phyloP scores from a whole-genome alignment of 805 yeast species.

The Dipodascus geniculatus region DNA sequence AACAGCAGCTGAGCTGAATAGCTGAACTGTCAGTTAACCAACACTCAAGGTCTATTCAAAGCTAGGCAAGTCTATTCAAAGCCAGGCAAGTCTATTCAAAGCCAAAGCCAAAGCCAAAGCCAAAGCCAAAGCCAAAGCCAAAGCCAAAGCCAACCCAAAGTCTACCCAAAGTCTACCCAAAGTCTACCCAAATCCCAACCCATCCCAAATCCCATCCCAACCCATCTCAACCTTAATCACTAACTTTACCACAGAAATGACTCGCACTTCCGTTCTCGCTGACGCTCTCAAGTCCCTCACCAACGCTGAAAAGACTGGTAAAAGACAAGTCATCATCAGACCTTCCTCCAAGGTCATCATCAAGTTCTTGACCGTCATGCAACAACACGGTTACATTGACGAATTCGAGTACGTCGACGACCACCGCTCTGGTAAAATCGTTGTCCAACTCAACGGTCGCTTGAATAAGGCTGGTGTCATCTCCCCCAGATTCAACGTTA shows the following conservation, averaged over 20 bases:
- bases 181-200: no score
- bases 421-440: conserved; percentile 98
- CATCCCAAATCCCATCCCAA: no score
- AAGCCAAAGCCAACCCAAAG: no score
- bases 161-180: no score
- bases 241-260: conserved; percentile 40
- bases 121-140: no score
- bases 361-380: conserved; percentile 95
- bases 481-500: conserved; percentile 97
- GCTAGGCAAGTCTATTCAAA: no score
- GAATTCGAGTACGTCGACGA: conserved; percentile 97
- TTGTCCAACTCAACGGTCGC: conserved; percentile 94
- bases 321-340: conserved; percentile 96
- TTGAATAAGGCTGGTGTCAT: conserved; percentile 98
- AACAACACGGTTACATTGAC: conserved; percentile 96
- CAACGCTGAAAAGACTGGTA: conserved; percentile 99
- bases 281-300: conserved; percentile 96
- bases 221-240: not conserved
- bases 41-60: no score
- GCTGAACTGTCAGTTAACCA: no score
- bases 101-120: no score
- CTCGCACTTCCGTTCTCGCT: conserved; percentile 97
- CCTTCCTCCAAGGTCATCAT: conserved; percentile 97
- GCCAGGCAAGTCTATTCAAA: no score
- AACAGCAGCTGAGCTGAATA: no score